Percentiles rank a stretch among this genome's conserved stretches.
Conservation (phyloP, 2,329 filamentous ascomycete species). For the Colletotrichum abscissum region DNA sequence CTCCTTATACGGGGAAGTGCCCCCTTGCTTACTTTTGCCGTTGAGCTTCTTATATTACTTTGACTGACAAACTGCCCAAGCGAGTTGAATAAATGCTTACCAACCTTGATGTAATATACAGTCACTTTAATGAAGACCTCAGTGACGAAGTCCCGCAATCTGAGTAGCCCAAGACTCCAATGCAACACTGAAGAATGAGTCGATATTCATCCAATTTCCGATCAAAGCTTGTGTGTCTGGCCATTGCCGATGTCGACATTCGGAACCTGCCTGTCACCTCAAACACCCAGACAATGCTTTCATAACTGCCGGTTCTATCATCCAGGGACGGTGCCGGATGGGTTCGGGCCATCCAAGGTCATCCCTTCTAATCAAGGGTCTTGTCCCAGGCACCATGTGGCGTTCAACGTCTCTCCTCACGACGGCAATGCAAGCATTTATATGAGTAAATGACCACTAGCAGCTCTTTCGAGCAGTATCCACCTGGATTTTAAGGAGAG, state of each 20-base stretch:
- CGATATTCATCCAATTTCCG: background rate
- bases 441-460: background rate
- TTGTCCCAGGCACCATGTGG: background rate
- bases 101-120: background rate
- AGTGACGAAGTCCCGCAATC: background rate
- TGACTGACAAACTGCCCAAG: background rate
- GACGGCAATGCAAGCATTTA: background rate
- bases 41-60: background rate
- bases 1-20: no score
- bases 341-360: background rate
- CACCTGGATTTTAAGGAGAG: background rate
- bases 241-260: background rate
- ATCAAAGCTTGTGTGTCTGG: background rate
- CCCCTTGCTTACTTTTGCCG: no score
- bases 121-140: background rate
- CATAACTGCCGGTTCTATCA: constrained; percentile 4
- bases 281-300: background rate
- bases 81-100: background rate
- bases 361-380: background rate
- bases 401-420: background rate
- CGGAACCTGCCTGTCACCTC: background rate
- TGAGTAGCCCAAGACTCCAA: background rate
- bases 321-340: background rate
- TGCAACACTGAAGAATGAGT: background rate
- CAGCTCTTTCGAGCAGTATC: background rate